These are phyloP conservation scores for Penicillium brevicompactum DNA, from an alignment of 2,329 filamentous ascomycete genomes.

Conservation along the genomic window DNA sequence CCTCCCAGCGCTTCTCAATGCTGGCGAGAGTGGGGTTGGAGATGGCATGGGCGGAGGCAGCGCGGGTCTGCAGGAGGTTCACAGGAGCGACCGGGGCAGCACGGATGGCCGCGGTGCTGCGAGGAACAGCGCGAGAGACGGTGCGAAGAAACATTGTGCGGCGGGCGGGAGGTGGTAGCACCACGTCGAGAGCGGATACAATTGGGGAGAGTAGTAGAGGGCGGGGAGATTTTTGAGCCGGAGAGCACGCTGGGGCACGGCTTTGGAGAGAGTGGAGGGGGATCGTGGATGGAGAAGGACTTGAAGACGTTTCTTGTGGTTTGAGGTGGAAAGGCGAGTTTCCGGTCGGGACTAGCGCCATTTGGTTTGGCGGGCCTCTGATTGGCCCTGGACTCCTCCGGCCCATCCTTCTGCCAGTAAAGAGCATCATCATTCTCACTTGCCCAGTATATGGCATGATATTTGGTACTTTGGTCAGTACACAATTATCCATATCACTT, in stretches of 20 bases:
- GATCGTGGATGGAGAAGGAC: constrained; percentile 33
- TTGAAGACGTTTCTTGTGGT: constrained; percentile 39
- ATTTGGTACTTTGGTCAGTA: background rate
- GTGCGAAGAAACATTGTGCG: constrained; percentile 51
- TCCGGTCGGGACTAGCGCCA: constrained; percentile 37
- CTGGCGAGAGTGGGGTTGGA: constrained; percentile 96
- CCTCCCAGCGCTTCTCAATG: constrained; percentile 99
- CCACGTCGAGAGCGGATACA: constrained; percentile 31
- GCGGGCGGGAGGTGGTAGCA: constrained; percentile 29
- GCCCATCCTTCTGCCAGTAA: constrained; percentile 20
- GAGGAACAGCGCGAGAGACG: constrained; percentile 47
- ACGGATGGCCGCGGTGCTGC: constrained; percentile 44
- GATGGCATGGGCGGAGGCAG: constrained; percentile 81
- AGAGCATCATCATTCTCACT: constrained; percentile 22
- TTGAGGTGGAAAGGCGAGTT: constrained; percentile 44
- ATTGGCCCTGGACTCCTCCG: constrained; percentile 34
- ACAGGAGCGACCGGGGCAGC: constrained; percentile 42
- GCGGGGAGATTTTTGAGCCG: constrained; percentile 20
- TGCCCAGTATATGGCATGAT: constrained; percentile 6
- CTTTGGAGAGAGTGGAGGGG: constrained; percentile 34
- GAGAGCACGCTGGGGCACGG: constrained; percentile 28
- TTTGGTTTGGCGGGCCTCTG: constrained; percentile 35
- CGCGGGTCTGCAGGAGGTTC: constrained; percentile 53
- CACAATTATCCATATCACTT: too few relatives aligned
- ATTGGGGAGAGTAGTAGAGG: constrained; percentile 26